These are phyloP conservation scores for Singerocomus inundabilis DNA, from an alignment of 1,284 basidiomycete genomes.

Conservation along the genomic window DNA sequence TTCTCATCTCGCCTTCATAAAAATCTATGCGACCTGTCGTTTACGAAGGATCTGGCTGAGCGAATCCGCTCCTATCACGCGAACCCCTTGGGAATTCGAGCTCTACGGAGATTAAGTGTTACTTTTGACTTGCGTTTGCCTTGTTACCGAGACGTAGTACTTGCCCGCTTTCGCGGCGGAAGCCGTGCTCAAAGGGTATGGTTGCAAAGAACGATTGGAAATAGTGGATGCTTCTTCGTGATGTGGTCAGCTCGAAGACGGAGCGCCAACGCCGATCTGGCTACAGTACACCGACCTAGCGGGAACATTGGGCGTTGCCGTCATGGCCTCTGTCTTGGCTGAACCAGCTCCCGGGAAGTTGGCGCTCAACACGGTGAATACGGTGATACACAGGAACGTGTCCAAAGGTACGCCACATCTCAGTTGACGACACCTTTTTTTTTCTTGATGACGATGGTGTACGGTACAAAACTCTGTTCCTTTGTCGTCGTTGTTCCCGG, in stretches of 20 bases:
- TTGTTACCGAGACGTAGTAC: slow-evolving; percentile 16
- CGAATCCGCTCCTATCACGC: slow-evolving; percentile 44
- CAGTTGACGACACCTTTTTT: slow-evolving; percentile 9
- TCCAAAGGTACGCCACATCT: slow-evolving; percentile 19
- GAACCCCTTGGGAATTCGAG: slow-evolving; percentile 73
- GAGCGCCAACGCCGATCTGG: slow-evolving; percentile 26
- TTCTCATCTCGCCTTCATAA: slow-evolving; percentile 67
- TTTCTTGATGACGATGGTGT: slow-evolving; percentile 4
- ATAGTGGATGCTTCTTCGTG: slow-evolving; percentile 21
- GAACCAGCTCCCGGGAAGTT: slow-evolving; percentile 10
- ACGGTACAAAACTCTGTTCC: too few relatives aligned
- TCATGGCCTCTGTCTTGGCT: slow-evolving; percentile 8
- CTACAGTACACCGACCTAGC: slow-evolving; percentile 15
- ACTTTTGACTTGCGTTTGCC: slow-evolving; percentile 7
- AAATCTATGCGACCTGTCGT: slow-evolving; percentile 80
- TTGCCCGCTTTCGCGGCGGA: slow-evolving; percentile 20
- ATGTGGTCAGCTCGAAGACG: slow-evolving; percentile 10
- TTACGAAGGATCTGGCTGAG: slow-evolving; percentile 79
- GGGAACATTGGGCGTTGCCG: slow-evolving; percentile 23
- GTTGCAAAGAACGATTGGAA: slow-evolving; percentile 25
- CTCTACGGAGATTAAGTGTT: slow-evolving; percentile 40
- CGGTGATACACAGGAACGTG: slow-evolving; percentile 7
- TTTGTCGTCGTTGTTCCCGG: not conserved
- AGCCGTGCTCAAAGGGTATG: slow-evolving; percentile 14
- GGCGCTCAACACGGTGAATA: slow-evolving; percentile 2